Percentiles rank a stretch among this genome's conserved stretches.
Evolutionary conservation across 2,329 filamentous ascomycete species (phyloP).

Genomic region (Pseudovirgaria hyperparasitica): DNA sequence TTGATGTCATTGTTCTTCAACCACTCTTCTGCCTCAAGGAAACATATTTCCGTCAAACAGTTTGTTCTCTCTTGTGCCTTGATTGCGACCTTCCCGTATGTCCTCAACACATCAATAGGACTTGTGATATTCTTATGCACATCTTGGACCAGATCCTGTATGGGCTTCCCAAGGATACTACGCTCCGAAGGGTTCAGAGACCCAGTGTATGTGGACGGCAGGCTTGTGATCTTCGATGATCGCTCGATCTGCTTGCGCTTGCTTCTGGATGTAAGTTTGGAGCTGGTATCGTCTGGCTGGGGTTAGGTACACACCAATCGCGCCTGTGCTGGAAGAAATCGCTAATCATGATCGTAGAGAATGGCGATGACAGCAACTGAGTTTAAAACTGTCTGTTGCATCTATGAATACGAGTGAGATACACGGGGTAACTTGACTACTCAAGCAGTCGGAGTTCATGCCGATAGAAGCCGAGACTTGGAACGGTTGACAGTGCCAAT

Average conservation of each 20-base stretch:
- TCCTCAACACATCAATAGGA: conserved; percentile 62
- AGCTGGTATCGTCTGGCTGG: conserved; percentile 5
- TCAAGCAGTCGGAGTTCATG: no score
- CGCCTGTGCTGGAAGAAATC: conserved; percentile 44
- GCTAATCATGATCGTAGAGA: no score
- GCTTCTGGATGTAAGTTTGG: conserved; percentile 34
- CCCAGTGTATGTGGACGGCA: conserved; percentile 52
- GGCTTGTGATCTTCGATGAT: conserved; percentile 50
- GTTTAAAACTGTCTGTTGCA: no score
- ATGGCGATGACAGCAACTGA: no score
- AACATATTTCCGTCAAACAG: conserved; percentile 76
- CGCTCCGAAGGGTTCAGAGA: conserved; percentile 53
- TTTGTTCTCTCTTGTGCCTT: conserved; percentile 80
- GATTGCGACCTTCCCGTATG: conserved; percentile 77
- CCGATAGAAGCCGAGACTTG: no score
- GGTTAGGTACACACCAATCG: conserved; percentile 47
- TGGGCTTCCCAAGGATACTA: conserved; percentile 56
- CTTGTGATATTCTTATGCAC: conserved; percentile 57
- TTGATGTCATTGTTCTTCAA: conserved; percentile 46
- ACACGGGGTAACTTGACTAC: no score
- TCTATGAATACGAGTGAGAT: no score
- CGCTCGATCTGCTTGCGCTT: conserved; percentile 70
- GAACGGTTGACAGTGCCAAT: no score
- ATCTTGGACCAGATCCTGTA: conserved; percentile 63
- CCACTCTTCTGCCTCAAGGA: conserved; percentile 69